Evolutionary conservation across 2,329 filamentous ascomycete species (phyloP), one percentile per base, ranked within the genome.

Genomic region (Fusarium palustre): DNA sequence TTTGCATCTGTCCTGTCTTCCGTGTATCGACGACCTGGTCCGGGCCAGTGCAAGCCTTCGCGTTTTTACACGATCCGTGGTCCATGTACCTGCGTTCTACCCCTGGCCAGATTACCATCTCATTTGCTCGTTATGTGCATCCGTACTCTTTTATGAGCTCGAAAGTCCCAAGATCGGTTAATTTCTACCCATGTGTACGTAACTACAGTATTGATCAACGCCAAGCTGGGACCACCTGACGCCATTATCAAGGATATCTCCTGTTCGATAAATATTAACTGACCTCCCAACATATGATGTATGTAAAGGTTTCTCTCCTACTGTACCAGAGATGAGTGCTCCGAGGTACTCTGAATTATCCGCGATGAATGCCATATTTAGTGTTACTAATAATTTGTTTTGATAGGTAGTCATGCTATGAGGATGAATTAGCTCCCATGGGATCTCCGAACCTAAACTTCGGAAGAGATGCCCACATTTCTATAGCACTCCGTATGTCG

Each of bases 21-120:
- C 39, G 34, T 50, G 48, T 55, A 55, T 60, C 50, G 54, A 59
- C 64, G 64, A 59, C 64, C 62, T 71, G 70, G 70, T 64, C 70
- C 62, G 55, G 69, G 72, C 66, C 55, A 42, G 50, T 55, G 54
- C 47, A 49, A 53, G 52, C 46, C 49, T 60, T 61, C 59, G 55
- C 34, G 41, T 48, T 61, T 46, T 57, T 33, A 15, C 47, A 50
- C 38, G 46, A 62, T 58, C 36, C 52, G 43, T 57, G 49, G 68
- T 33, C 54, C 43, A 64, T 34, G 63, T 58, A 47, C 52, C 54
- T 55, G 54, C 42, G 43, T 67, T 57, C 42, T 63, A 54, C 56
- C 57, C 66, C 59, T 68, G 53, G 53, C 52, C 25, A 43, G 46
- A 47, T 46, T 53, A 24, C 46, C n/a, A 46, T 30, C 25, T 55